These are phyloP conservation scores for Colletotrichum chlorophyti DNA, from an alignment of 2,329 filamentous ascomycete genomes.

Conservation along the genomic window DNA sequence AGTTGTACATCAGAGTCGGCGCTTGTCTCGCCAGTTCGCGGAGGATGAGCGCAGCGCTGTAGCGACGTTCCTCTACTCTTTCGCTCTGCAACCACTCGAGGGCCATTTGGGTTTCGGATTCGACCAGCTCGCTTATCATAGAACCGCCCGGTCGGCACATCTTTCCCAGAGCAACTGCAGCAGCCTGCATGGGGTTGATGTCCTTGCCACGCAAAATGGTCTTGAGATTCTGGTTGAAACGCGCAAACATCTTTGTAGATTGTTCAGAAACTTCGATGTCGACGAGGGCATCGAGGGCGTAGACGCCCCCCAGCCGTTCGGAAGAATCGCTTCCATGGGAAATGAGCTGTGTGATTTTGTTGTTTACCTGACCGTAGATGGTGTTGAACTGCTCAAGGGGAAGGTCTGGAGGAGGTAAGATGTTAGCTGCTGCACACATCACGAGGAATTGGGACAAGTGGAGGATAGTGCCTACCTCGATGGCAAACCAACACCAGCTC, in stretches of 20 bases:
- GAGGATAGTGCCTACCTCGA: constrained; percentile 51
- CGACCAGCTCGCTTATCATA: constrained; percentile 92
- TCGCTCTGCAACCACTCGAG: constrained; percentile 97
- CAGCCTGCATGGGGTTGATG: constrained; percentile 86
- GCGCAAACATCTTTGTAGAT: constrained; percentile 83
- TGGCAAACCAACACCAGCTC: constrained; percentile 63
- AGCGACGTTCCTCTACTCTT: constrained; percentile 88
- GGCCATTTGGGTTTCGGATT: constrained; percentile 95
- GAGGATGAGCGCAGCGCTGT: constrained; percentile 90
- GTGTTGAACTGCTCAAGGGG: constrained; percentile 76
- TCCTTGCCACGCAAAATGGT: constrained; percentile 90
- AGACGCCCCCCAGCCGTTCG: constrained; percentile 89
- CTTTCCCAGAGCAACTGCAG: constrained; percentile 87
- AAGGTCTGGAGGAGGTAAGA: constrained; percentile 63
- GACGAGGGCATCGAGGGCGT: constrained; percentile 90
- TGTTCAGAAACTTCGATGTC: constrained; percentile 96
- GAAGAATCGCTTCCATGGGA: constrained; percentile 85
- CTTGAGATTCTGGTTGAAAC: constrained; percentile 90
- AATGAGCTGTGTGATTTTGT: constrained; percentile 70
- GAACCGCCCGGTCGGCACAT: constrained; percentile 92
- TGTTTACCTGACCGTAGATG: constrained; percentile 64
- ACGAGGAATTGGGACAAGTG: neutral
- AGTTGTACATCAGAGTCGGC: constrained; percentile 93
- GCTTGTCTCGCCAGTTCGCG: constrained; percentile 91
- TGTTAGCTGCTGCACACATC: constrained; percentile 6